Evolutionary conservation across 2,329 filamentous ascomycete species (phyloP).

Genomic region (Colletotrichum horii): DNA sequence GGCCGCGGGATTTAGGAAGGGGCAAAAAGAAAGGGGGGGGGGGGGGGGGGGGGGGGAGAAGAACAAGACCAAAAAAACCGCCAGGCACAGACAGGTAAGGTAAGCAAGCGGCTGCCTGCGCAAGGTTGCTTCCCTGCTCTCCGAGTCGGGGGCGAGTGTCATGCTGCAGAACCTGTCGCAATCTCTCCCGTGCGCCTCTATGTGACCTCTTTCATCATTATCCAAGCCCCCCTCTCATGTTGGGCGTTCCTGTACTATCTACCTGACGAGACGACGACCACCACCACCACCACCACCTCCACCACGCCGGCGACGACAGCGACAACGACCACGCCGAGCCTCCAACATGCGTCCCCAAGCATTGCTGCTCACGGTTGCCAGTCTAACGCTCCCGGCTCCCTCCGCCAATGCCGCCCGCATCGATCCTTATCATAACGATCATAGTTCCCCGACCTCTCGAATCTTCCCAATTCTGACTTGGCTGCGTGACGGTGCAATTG

Average conservation of each 20-base stretch:
- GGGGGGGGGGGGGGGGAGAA: neutral
- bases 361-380: neutral
- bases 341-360: slow-evolving; percentile 9
- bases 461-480: slow-evolving; percentile 56
- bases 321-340: neutral
- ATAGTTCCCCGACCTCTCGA: slow-evolving; percentile 8
- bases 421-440: slow-evolving; percentile 21
- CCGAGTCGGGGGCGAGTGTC: neutral
- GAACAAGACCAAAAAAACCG: too few species aligned
- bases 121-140: neutral
- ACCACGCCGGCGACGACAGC: neutral
- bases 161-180: neutral
- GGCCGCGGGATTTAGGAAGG: neutral
- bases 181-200: slow-evolving; percentile 19
- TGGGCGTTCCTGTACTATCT: neutral
- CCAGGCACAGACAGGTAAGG: neutral
- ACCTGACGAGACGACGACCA: neutral
- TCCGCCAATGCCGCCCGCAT: slow-evolving; percentile 34
- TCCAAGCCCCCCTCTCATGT: neutral
- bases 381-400: slow-evolving; percentile 26
- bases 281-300: neutral
- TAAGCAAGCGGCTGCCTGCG: slow-evolving; percentile 3
- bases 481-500: slow-evolving; percentile 54
- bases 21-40: neutral
- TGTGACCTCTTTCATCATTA: slow-evolving; percentile 5